Base-by-base conservation (phyloP, 2,329 filamentous ascomycete genomes). In the Tolypocladium tropicale region DNA sequence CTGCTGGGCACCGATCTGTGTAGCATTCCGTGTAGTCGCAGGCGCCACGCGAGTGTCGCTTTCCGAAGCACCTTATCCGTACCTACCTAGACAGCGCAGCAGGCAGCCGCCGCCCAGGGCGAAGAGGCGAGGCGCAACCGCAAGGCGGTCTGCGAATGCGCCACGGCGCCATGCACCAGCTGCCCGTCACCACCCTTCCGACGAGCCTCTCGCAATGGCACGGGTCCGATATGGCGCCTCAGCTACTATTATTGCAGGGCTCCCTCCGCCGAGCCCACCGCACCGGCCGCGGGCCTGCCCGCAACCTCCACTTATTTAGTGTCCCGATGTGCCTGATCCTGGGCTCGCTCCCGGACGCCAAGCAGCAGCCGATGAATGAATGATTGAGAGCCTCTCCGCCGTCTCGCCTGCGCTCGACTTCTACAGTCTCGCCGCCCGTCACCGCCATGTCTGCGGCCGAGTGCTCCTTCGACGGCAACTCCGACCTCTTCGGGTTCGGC, bases 401-500 rank as follows among this genome's bases (percentile, higher is more conserved):
- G 6, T 18, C 10, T 43, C 39, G 39, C 7, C 43, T 4, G 30
- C 43, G 7, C 43, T 12, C 46, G 14, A 21, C 28, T 32, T 9
- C 25, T 4, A n/a, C n/a, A n/a, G n/a, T 11, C 14, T 18, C 25
- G 6, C 10, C 25, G 16, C 43, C 23, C 43, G 6, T 14, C 16
- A 25, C 16, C 11, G 43, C 46, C 46, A 49, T 49, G 46, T n/a
- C 28, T 23, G 53, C 46, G 28, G 11, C 21, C 28, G 52, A 25
- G 14, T 62, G 60, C 52, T 36, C 37, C 9, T 37, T 59, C 10
- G 25, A 41, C 5, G 62, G 62, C 56, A 63, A 64, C 55, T 37
- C 58, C 6, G 63, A 65, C 41, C 75, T 65, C 21, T 65, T 63
- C 59, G 63, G 63, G 53, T 18, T 64, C 36, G 63, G 63, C 32